A percentile compares a stretch with the other conserved stretches of the same genome.
phyloP scores from a whole-genome alignment of 768 basidiomycete genomes.

The Mycena crocata region DNA sequence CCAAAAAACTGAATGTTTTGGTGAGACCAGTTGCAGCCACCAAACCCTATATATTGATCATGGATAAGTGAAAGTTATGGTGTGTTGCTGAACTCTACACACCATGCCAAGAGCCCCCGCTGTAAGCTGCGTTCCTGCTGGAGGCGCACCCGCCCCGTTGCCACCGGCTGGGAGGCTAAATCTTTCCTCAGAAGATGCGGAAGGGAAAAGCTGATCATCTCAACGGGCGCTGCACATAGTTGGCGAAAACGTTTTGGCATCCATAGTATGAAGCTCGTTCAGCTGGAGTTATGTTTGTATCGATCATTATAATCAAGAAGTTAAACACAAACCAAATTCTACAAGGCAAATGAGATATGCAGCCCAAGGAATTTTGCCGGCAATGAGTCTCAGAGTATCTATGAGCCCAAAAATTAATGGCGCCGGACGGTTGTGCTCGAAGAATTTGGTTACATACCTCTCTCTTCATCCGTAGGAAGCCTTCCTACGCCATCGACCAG shows the following conservation, averaged over 20 bases:
- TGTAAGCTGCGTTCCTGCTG: conserved; percentile 38
- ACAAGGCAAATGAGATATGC: conserved; percentile 28
- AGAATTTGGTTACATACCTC: conserved; percentile 9
- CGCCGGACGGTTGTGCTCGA: neutral
- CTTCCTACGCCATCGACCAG: conserved; percentile 9
- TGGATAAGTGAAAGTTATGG: too few species aligned
- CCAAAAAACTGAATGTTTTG: conserved; percentile 42
- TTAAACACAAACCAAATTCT: conserved; percentile 11
- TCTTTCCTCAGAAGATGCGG: neutral
- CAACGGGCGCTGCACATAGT: too few species aligned
- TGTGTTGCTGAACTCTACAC: too few species aligned
- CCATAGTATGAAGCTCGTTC: conserved; percentile 30
- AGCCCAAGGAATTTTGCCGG: conserved; percentile 25
- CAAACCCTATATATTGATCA: too few species aligned
- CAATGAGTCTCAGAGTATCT: conserved; percentile 23
- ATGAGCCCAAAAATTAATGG: neutral
- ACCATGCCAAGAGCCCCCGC: conserved; percentile 33
- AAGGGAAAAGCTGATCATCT: too few species aligned
- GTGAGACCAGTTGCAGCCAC: conserved; percentile 40
- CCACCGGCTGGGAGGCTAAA: conserved; percentile 37
- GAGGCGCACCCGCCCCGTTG: conserved; percentile 44
- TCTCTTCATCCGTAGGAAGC: conserved; percentile 27
- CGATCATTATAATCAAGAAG: neutral
- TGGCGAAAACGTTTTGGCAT: conserved; percentile 10
- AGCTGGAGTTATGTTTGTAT: neutral